Percentiles rank a stretch among this genome's conserved stretches.
Evolutionary conservation across 1,284 basidiomycete genomes (phyloP).

Genomic region (Schizophyllum amplum): DNA sequence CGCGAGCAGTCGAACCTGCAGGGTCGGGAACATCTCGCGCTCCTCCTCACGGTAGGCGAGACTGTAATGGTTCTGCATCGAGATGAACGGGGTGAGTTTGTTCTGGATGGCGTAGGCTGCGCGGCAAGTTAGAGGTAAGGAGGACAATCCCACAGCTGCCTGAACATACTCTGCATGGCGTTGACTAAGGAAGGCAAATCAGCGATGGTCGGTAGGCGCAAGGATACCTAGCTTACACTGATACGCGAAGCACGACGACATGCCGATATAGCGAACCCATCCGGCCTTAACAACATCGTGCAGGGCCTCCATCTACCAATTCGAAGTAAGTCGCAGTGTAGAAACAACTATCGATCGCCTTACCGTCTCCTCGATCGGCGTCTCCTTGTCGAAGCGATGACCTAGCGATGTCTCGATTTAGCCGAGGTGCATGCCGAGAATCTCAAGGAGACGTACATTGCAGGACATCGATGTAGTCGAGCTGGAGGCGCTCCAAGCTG

Average conservation of each 20-base stretch:
- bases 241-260: constrained; percentile 33
- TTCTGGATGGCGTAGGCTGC: constrained; percentile 40
- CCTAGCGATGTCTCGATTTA: no score
- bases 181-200: constrained; percentile 24
- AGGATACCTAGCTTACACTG: constrained; percentile 47
- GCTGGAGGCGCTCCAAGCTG: constrained; percentile 31
- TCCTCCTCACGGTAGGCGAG: constrained; percentile 63
- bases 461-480: constrained; percentile 39
- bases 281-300: constrained; percentile 29
- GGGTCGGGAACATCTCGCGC: constrained; percentile 58
- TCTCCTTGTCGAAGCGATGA: no score
- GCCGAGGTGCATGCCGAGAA: no score
- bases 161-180: constrained; percentile 36
- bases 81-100: constrained; percentile 59
- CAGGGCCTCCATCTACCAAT: constrained; percentile 23
- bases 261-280: constrained; percentile 28
- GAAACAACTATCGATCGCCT: no score
- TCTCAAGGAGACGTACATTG: no score
- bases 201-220: neutral
- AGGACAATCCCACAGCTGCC: no score
- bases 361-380: no score
- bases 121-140: neutral
- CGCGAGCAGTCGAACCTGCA: constrained; percentile 27
- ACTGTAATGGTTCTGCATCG: constrained; percentile 63
- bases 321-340: no score